phyloP scores from a whole-genome alignment of 2,329 filamentous ascomycete genomes.

The Diaporthe sp. region DNA sequence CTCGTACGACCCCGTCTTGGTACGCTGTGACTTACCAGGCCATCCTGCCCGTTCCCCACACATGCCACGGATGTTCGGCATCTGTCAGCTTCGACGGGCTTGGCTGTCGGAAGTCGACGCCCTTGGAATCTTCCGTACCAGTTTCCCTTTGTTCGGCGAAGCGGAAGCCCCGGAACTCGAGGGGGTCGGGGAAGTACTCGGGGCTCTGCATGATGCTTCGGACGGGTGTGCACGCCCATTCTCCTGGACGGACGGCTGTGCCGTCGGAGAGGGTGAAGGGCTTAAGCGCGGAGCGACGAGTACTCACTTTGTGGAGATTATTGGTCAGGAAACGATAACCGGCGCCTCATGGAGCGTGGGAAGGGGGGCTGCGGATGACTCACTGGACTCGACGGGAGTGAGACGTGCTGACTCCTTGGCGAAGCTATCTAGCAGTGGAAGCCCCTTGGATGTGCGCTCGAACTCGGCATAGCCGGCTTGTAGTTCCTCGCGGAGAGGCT shows the following conservation, averaged over 20 bases:
- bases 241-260: not conserved
- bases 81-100: not conserved
- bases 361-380: not conserved
- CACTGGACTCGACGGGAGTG: constrained; percentile 37
- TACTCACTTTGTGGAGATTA: not conserved
- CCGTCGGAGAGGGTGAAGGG: not conserved
- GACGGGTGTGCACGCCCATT: not conserved
- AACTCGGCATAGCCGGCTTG: not conserved
- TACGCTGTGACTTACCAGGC: not conserved
- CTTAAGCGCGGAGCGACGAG: not conserved
- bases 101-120: no score
- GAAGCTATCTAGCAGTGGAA: constrained; percentile 47
- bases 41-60: not conserved
- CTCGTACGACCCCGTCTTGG: no score
- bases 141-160: not conserved
- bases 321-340: no score
- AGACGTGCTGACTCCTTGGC: constrained; percentile 47
- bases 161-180: not conserved
- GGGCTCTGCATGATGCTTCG: no score
- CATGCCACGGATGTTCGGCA: not conserved
- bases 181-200: no score
- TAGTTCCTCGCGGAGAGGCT: constrained; percentile 22
- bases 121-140: no score
- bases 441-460: constrained; percentile 1
- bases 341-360: no score